A percentile compares a stretch with the other conserved stretches of the same genome.
phyloP scores from a whole-genome alignment of 331 rosid genomes.

The Ulmus americana region DNA sequence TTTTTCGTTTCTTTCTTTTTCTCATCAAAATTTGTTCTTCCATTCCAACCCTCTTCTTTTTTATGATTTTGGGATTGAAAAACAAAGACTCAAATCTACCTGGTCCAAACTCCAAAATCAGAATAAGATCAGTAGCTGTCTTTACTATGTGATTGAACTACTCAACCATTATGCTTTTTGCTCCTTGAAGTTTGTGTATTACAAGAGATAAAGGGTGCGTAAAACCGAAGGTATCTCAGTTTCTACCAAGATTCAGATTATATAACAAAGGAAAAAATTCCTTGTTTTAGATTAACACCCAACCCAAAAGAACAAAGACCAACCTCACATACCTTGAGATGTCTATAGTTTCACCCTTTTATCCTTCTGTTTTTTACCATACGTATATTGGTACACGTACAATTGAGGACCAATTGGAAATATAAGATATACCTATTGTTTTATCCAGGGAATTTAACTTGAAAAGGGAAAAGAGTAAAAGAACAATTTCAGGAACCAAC shows the following conservation, averaged over 20 bases:
- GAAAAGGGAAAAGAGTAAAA: too few species aligned
- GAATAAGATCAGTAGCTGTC: conserved; percentile 17
- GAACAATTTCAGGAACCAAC: too few species aligned
- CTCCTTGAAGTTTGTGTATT: conserved; percentile 28
- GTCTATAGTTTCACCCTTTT: too few species aligned
- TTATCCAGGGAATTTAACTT: too few species aligned
- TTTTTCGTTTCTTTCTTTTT: conserved; percentile 15
- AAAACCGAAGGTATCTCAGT: conserved; percentile 20
- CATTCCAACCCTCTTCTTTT: neutral
- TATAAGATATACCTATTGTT: too few species aligned
- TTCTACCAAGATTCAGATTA: conserved; percentile 32
- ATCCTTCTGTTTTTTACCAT: too few species aligned
- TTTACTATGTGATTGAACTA: conserved; percentile 34
- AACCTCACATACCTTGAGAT: conserved; percentile 4
- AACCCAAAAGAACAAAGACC: conserved; percentile 9
- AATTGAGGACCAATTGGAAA: too few species aligned
- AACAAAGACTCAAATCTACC: conserved; percentile 12
- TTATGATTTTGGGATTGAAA: conserved; percentile 23
- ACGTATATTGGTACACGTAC: too few species aligned
- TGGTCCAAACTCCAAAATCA: conserved; percentile 17
- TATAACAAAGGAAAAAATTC: neutral
- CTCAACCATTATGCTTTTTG: conserved; percentile 21
- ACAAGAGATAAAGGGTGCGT: conserved; percentile 8
- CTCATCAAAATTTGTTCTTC: conserved; percentile 4
- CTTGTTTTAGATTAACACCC: conserved; percentile 6